phyloP scores from a whole-genome alignment of 179 eudicot genomes.

The Spergularia azorica region DNA sequence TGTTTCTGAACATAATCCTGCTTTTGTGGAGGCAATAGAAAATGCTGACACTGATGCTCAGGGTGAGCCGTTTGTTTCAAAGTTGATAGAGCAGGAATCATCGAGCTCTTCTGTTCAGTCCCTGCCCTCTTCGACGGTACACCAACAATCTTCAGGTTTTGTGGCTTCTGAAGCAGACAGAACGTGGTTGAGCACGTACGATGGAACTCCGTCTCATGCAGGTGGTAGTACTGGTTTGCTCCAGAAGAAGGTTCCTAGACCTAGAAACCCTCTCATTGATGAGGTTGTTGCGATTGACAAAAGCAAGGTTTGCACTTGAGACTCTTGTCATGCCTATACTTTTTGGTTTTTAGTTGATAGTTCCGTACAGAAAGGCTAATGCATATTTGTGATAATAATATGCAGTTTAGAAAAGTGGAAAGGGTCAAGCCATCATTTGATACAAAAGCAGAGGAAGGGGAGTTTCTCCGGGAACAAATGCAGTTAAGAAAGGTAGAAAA shows the following conservation, averaged over 20 bases:
- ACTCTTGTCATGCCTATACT: not conserved
- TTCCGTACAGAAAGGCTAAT: not conserved
- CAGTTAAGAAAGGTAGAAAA: conserved; percentile 90
- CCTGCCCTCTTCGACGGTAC: conserved; percentile 26
- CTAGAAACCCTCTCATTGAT: conserved; percentile 88
- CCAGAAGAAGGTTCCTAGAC: conserved; percentile 68
- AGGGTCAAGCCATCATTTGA: conserved; percentile 33
- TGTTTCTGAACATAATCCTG: conserved; percentile 22
- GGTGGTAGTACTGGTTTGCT: conserved; percentile 47
- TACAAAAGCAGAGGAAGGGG: conserved; percentile 27
- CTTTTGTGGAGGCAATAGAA: conserved; percentile 20
- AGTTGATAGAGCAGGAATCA: conserved; percentile 26
- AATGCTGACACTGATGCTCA: conserved; percentile 27
- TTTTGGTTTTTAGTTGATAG: not conserved
- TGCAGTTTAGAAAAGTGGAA: conserved; percentile 84
- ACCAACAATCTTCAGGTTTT: conserved; percentile 33
- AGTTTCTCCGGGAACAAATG: conserved; percentile 30
- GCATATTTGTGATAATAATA: not conserved
- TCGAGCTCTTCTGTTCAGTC: conserved; percentile 25
- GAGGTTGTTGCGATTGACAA: conserved; percentile 87
- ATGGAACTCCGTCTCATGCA: conserved; percentile 31
- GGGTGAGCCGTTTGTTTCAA: conserved; percentile 28
- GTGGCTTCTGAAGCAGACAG: conserved; percentile 39
- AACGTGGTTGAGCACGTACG: conserved; percentile 39
- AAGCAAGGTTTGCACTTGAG: conserved; percentile 66